Conservation (phyloP, 176 grass and related monocot genomes). For the Carex pumila region DNA sequence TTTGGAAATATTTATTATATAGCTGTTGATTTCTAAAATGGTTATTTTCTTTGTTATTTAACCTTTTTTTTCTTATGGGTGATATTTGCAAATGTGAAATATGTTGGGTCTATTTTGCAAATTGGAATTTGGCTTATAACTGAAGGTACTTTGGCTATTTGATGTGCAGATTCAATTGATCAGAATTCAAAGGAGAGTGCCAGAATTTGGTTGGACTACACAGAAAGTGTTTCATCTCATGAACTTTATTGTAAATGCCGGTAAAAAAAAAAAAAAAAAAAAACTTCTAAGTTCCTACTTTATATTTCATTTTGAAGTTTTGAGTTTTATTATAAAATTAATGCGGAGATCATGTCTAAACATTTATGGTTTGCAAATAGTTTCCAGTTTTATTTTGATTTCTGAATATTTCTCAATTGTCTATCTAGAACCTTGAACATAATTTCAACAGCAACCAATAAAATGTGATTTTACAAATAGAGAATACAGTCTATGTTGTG, state of each 20-base stretch:
- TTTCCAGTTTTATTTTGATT: too few relatives aligned
- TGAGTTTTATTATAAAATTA: too few relatives aligned
- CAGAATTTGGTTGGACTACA: constrained; percentile 85
- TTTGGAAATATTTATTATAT: background rate
- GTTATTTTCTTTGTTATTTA: background rate
- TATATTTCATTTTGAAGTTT: constrained; percentile 2
- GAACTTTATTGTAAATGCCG: constrained; percentile 84
- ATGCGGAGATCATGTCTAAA: too few relatives aligned
- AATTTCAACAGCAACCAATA: background rate
- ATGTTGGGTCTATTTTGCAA: background rate
- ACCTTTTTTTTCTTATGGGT: background rate
- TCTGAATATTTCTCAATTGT: too few relatives aligned
- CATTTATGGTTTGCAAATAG: too few relatives aligned
- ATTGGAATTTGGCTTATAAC: background rate
- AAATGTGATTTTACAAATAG: background rate
- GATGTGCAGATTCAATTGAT: constrained; percentile 69
- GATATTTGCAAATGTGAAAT: background rate
- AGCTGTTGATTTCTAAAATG: background rate
- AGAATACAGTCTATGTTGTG: constrained; percentile 13
- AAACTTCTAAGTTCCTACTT: background rate
- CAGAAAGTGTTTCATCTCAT: constrained; percentile 98
- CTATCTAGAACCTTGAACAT: background rate
- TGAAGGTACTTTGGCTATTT: background rate
- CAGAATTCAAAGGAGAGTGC: constrained; percentile 69
- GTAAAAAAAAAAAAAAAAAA: constrained; percentile 38